Percentiles rank a stretch among this genome's conserved stretches.
phyloP scores from a whole-genome alignment of 306 rosid species.

The Prunus fruticosa region DNA sequence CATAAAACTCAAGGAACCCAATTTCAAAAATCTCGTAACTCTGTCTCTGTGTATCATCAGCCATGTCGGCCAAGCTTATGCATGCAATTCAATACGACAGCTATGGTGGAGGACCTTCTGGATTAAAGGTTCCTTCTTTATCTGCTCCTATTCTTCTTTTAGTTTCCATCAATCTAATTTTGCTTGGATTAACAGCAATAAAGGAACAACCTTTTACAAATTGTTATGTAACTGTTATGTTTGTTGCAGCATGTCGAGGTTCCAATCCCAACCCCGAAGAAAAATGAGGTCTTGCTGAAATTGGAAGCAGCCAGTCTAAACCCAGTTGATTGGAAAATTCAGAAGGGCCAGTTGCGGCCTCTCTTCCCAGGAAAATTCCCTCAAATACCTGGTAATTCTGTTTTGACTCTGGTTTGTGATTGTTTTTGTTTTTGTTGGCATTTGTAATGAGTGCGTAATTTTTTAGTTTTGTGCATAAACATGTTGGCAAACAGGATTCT shows the following conservation, averaged over 20 bases:
- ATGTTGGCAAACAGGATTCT: not conserved
- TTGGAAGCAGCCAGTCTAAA: conserved; percentile 61
- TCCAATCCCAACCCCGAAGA: conserved; percentile 53
- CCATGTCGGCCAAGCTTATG: conserved; percentile 54
- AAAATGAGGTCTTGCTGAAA: conserved; percentile 52
- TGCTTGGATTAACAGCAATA: not conserved
- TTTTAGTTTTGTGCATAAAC: too few relatives aligned
- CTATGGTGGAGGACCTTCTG: conserved; percentile 62
- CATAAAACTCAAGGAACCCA: not conserved
- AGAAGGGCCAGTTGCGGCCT: conserved; percentile 46
- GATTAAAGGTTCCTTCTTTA: conserved; percentile 43
- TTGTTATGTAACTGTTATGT: not conserved
- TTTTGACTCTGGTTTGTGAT: not conserved
- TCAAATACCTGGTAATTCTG: conserved; percentile 47
- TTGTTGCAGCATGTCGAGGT: conserved; percentile 60
- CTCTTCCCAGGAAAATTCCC: conserved; percentile 51
- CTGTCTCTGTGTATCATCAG: not conserved
- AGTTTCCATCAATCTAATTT: not conserved
- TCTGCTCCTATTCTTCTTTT: not conserved
- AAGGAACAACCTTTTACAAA: not conserved
- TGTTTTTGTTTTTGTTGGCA: not conserved
- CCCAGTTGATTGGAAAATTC: conserved; percentile 80
- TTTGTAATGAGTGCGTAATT: not conserved
- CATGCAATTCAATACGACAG: conserved; percentile 53
- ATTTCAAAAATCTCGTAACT: not conserved